Conservation (phyloP, 352 stramenopile genomes). For the Phytophthora syringae region DNA sequence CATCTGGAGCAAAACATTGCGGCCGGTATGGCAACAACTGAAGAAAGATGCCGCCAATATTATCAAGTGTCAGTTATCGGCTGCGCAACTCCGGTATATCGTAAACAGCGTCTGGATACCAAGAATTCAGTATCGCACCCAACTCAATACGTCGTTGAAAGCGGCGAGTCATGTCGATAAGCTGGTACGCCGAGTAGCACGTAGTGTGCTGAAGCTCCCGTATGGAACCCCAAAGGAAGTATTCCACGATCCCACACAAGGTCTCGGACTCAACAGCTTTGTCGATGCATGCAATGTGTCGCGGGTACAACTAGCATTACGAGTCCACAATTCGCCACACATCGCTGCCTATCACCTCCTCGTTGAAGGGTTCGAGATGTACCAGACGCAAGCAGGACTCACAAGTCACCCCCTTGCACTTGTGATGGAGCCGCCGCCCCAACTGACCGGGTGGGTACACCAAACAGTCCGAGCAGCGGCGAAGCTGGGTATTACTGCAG, state of each 20-base stretch:
- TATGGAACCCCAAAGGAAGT: not conserved
- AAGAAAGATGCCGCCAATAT: not conserved
- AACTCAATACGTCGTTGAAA: not conserved
- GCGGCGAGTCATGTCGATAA: not conserved
- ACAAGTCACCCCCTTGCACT: no score
- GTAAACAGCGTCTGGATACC: not conserved
- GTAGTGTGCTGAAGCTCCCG: not conserved
- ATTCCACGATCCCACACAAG: not conserved
- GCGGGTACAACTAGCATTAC: not conserved
- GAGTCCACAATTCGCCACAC: not conserved
- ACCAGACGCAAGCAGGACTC: no score
- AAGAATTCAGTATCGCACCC: not conserved
- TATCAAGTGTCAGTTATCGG: not conserved
- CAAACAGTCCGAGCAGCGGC: no score
- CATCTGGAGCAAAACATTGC: not conserved
- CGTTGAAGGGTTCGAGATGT: no score
- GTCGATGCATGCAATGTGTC: not conserved
- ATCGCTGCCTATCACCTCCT: not conserved
- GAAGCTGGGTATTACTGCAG: no score
- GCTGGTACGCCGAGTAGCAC: not conserved
- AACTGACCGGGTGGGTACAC: no score
- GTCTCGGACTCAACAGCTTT: not conserved
- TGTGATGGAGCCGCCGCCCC: no score
- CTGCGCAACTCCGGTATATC: not conserved
- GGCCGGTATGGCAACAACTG: not conserved